Base-by-base conservation (phyloP, 2,329 filamentous ascomycete genomes). In the Leptographium lundbergii region DNA sequence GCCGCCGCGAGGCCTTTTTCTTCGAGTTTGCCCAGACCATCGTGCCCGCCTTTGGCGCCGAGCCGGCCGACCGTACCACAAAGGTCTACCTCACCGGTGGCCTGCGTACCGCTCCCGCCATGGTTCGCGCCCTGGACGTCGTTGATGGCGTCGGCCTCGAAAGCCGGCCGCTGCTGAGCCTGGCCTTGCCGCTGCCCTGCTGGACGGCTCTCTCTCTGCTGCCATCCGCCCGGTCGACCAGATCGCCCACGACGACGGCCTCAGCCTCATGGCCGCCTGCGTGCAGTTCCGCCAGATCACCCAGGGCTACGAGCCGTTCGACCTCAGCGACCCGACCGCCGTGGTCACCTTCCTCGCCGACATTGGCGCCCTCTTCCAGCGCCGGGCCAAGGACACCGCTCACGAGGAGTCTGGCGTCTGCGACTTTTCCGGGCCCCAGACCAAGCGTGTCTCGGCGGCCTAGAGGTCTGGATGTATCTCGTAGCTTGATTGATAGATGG, bases 21-120 rank as follows among this genome's bases (percentile, higher is more conserved):
- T 66, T 84, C 52, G 79, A 83, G 2, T 84, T 82, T 60, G 81
- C 81, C 0, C 76, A 84, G 60, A 65, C 69, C 61, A 76, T 85
- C 66, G 69, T 77, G 27, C 71, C 71, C 0, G 63, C 65, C 42
- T 64, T 75, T 13, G 56, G 62, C 1, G 76, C 79, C 67, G 25
- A 24, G 11, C 22, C 48, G 22, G 24, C 48, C 14, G 48, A 25
- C 11, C 48, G 48, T 10, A 51, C 48, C 24, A 85, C 81, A 0
- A 81, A 76, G 66, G 75, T 73, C 0, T 85, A 82, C 63, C 71
- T 85, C 47, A 84, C 81, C 0, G 82, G 82, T 29, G 82, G 82
- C 0, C 71, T 86, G 61, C 75, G 77, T 58, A 78, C 77, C 1
- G 76, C 74, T 0, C 71, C 69, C 24, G 83, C 76, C 2, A 85